Evolutionary conservation across 169 alveolate genomes (phyloP), one percentile per base, ranked within the genome.

Genomic region (Plasmodium inui): DNA sequence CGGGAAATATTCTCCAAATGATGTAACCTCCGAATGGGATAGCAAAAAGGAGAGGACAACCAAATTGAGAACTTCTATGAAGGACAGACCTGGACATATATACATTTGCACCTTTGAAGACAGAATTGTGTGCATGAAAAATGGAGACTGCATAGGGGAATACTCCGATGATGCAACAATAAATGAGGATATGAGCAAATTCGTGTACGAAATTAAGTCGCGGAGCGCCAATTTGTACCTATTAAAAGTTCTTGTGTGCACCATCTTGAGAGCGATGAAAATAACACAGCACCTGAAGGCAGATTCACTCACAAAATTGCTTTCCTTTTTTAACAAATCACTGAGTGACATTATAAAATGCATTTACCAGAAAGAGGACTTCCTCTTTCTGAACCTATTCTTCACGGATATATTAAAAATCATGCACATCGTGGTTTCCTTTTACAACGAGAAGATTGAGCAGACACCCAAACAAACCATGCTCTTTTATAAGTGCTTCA

Each of bases 401-500:
- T 91, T 81, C 74, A 91, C 80, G 3, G 84, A 71, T 46, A 91
- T 91, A 30, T 82, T 91, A 57, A 81, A 91, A 71, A 74, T 44
- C 14, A 34, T 19, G 22, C 28, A 22, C 55, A 10, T 32, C 0
- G 0, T 91, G 61, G 53, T 91, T 70, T 72, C 61, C 22, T 91
- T 70, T 81, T 91, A 91, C 46, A 91, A 82, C 41, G 92, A 81
- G 30, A 67, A 91, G n/a, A 61, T 91, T 10, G 92, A 91, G 71
- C 39, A 28, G 6, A 9, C 84, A 32, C 92, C 95, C 10, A 91
- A 91, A 71, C 82, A 82, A 70, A 82, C 95, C 7, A 91, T 74
- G 92, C 39, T 82, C 37, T 91, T 91, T 91, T 91, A 81, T 39
- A 82, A 71, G 61, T 46, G 85, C 26, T 91, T 91, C 55, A 91